Base-by-base conservation (phyloP, 306 rosid species). In the Lithocarpus polystachyus region DNA sequence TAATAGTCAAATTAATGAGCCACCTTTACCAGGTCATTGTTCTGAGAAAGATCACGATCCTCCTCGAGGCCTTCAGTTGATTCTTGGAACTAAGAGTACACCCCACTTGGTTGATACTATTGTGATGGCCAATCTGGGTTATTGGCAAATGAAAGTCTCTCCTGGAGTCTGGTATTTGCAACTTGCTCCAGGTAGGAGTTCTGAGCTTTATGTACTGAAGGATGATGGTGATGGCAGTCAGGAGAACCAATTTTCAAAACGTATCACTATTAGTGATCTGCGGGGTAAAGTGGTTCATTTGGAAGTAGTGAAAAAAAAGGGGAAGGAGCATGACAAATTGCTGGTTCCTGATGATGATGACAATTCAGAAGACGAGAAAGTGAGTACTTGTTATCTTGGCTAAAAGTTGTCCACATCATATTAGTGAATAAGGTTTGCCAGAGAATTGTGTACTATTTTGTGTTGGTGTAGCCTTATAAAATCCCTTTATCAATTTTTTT, bases 81-180 rank as follows among this genome's bases (percentile, higher is more conserved):
- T 95, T 88, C 97, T 95, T 80, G 99, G 99, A 79, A 91, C 98
- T 61, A 91, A 89, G 82, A 91, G 87, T 72, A 56, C 80, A 62
- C 98, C 97, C 68, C 99, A 95, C 87, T 79, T 93, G 88, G 97
- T 90, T 84, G 99, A 95, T 86, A 95, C 99, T 76, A 86, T 91
- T 86, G 99, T 95, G 83, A 95, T 95, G 99, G 98, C 98, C 74
- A 95, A 95, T 90, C 92, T 95, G 70, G 99, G 99, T 33, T 95
- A 95, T 86, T 95, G 99, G 99, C 99, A 95, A 87, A 95, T 95
- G 98, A 95, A 95, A 86, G 97, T 93, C 81, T 88, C 99, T 87
- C 99, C 99, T 81, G 99, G 99, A 67, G 96, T 93, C 82, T 95
- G 99, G 99, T 90, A 89, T 87, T 84, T 93, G 86, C 99, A 95